A percentile compares a stretch with the other conserved stretches of the same genome.
These are phyloP conservation scores for Pseudocercospora vitis DNA, from an alignment of 2,329 filamentous ascomycete species.

Conservation along the genomic window DNA sequence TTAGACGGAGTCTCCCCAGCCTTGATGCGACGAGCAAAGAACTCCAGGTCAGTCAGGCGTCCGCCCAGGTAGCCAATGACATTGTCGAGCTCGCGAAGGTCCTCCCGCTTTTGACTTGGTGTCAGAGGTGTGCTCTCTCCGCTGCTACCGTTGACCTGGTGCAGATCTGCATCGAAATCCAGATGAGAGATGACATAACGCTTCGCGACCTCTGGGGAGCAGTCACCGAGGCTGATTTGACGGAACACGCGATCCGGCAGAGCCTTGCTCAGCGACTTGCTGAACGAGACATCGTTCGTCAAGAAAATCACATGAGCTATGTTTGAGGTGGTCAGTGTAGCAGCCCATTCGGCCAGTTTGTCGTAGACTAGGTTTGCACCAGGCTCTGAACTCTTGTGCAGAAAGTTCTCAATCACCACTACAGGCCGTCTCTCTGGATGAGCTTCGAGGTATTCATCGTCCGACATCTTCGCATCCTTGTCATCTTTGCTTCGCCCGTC, in stretches of 20 bases:
- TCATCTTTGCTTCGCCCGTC: conserved; percentile 69
- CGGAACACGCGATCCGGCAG: conserved; percentile 90
- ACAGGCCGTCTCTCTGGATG: conserved; percentile 82
- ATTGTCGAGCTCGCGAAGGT: conserved; percentile 72
- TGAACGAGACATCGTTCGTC: conserved; percentile 83
- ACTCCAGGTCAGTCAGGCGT: conserved; percentile 92
- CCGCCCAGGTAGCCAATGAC: conserved; percentile 83
- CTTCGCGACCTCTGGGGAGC: conserved; percentile 79
- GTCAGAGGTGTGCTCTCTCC: conserved; percentile 45
- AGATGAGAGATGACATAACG: conserved; percentile 85
- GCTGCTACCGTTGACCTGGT: conserved; percentile 37
- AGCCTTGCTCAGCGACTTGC: conserved; percentile 81
- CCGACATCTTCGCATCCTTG: conserved; percentile 68
- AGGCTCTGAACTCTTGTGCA: conserved; percentile 65
- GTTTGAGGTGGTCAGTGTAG: conserved; percentile 78
- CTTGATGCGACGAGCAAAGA: conserved; percentile 84
- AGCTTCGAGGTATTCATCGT: conserved; percentile 86
- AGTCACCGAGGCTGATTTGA: conserved; percentile 80
- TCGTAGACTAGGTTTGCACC: conserved; percentile 50
- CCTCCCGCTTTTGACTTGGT: conserved; percentile 50
- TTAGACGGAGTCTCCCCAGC: conserved; percentile 78
- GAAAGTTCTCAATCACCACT: conserved; percentile 87
- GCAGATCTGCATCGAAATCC: conserved; percentile 48
- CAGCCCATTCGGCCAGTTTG: conserved; percentile 76
- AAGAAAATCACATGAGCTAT: conserved; percentile 93